These are phyloP conservation scores for Albophoma yamanashiensis DNA, from an alignment of 2,329 filamentous ascomycete species.

Conservation along the genomic window DNA sequence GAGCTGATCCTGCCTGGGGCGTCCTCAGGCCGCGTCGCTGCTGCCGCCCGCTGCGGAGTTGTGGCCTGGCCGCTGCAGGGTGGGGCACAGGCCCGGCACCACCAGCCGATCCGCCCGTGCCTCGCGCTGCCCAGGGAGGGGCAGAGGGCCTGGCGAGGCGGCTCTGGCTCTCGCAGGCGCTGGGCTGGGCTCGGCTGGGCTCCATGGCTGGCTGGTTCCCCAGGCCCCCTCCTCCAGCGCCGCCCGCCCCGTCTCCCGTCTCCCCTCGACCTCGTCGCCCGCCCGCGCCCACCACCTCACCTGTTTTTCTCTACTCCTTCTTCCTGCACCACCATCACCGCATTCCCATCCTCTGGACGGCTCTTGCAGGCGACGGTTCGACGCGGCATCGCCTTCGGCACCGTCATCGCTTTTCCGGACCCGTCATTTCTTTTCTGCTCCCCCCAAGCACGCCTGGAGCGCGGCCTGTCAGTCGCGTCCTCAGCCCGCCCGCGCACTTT, in stretches of 20 bases:
- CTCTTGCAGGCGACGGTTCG: not conserved
- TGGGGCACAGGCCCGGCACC: constrained; percentile 8
- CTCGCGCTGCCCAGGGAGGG: not conserved
- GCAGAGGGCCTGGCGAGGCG: not conserved
- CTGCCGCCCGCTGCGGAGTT: not conserved
- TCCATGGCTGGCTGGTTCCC: not conserved
- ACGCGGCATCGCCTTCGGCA: not conserved
- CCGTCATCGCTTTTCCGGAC: not conserved
- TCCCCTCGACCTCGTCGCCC: not conserved
- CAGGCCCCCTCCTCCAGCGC: not conserved
- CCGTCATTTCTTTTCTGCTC: too few species aligned
- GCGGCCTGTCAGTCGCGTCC: not conserved
- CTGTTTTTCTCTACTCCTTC: constrained; percentile 5
- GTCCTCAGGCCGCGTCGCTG: not conserved
- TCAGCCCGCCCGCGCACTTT: constrained; percentile 2
- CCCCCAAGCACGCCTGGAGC: not conserved
- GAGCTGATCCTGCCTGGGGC: too few species aligned
- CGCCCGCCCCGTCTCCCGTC: not conserved
- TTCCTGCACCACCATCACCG: not conserved
- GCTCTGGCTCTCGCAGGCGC: not conserved
- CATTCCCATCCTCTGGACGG: not conserved
- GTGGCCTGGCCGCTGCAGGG: constrained; percentile 1
- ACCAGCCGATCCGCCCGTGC: constrained; percentile 10
- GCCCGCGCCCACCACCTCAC: constrained; percentile 1
- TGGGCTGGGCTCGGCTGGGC: not conserved